Percentiles rank a stretch among this genome's conserved stretches.
These are phyloP conservation scores for Backusella parvicylindrica DNA, from an alignment of 192 early-diverging fungal genomes.

Conservation along the genomic window DNA sequence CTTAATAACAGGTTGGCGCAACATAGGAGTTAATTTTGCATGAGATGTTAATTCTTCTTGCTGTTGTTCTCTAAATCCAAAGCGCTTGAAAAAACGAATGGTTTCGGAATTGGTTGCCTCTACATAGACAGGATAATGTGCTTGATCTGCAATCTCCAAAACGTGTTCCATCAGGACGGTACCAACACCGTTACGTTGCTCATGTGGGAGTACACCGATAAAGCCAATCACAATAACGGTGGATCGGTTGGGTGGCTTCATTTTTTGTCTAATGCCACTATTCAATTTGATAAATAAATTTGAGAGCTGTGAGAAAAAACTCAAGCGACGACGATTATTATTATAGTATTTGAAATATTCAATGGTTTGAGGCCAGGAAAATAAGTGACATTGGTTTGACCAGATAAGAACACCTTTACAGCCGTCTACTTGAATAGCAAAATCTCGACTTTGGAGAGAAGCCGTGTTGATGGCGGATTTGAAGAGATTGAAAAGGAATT, in stretches of 20 bases:
- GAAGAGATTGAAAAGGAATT: conserved; percentile 13
- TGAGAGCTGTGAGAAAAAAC: neutral
- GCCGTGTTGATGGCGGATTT: conserved; percentile 20
- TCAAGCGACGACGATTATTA: neutral
- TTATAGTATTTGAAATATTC: neutral
- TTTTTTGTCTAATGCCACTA: conserved; percentile 4
- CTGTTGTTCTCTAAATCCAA: conserved; percentile 12
- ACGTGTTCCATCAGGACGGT: conserved; percentile 15
- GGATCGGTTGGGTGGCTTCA: neutral
- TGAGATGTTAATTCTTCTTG: neutral
- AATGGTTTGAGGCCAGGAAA: conserved; percentile 1
- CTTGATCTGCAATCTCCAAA: conserved; percentile 17
- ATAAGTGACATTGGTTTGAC: conserved; percentile 9
- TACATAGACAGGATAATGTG: conserved; percentile 21
- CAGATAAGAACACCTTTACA: conserved; percentile 33
- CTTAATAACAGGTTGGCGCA: conserved; percentile 9
- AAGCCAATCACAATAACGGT: conserved; percentile 17
- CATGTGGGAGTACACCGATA: conserved; percentile 24
- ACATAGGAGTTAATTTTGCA: conserved; percentile 10
- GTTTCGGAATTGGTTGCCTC: neutral
- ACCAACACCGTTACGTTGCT: conserved; percentile 30
- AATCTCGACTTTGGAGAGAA: conserved; percentile 23
- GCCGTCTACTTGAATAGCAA: conserved; percentile 30
- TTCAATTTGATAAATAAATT: conserved; percentile 1
- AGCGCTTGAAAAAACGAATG: conserved; percentile 22